These are phyloP conservation scores for Talaromyces marneffei DNA, from an alignment of 2,329 filamentous ascomycete genomes.

Conservation along the genomic window DNA sequence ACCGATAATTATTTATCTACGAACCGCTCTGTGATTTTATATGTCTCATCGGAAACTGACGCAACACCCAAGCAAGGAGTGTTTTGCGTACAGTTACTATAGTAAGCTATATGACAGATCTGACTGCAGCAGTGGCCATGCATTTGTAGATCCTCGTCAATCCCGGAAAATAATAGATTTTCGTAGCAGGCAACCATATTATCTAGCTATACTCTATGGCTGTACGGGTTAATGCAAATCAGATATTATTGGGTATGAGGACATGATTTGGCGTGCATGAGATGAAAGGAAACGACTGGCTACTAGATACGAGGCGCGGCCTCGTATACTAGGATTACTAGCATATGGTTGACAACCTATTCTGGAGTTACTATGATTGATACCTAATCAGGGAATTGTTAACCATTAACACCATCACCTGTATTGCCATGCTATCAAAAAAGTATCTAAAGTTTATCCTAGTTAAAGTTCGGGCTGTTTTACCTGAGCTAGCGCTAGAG, in stretches of 20 bases:
- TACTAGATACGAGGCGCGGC: background rate
- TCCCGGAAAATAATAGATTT: background rate
- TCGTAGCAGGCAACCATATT: background rate
- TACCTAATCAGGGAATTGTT: background rate
- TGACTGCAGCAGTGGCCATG: background rate
- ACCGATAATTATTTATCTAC: background rate
- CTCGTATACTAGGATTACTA: background rate
- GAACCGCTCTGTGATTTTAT: background rate
- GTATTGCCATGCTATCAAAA: background rate
- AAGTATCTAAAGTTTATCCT: background rate
- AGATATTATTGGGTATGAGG: background rate
- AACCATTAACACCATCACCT: background rate
- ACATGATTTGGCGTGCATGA: background rate
- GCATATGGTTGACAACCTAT: background rate
- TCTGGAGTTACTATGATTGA: background rate
- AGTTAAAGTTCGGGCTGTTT: background rate
- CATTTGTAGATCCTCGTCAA: background rate
- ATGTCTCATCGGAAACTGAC: background rate
- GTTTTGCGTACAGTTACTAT: background rate
- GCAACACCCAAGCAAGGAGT: slow-evolving; percentile 2
- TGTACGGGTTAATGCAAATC: background rate
- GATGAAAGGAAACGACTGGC: background rate
- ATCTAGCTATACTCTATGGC: too few relatives aligned
- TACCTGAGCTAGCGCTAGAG: background rate
- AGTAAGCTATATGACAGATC: background rate